Conservation (phyloP, 2,329 filamentous ascomycete genomes). For the Hymenoscyphus fructigenus region DNA sequence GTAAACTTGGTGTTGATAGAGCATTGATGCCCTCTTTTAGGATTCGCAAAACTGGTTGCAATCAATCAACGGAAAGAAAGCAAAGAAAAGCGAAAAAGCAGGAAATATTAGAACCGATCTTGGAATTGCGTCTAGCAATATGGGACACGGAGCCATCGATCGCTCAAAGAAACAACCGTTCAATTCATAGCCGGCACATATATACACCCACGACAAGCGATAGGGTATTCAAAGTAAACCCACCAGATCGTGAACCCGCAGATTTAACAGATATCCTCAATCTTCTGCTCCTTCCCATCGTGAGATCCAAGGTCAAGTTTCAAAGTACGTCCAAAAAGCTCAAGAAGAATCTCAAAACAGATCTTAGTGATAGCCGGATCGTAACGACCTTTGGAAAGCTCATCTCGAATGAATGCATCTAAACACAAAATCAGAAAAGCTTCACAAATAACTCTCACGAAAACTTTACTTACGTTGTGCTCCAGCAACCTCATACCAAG, state of each 20-base stretch:
- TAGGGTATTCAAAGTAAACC: background rate
- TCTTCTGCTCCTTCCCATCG: constrained; percentile 58
- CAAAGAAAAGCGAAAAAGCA: too few relatives aligned
- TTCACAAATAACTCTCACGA: background rate
- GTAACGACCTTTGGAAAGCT: constrained; percentile 90
- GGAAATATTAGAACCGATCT: too few relatives aligned
- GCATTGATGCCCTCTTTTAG: too few relatives aligned
- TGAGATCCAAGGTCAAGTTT: constrained; percentile 74
- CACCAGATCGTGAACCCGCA: background rate
- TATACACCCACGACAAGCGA: too few relatives aligned
- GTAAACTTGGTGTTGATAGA: too few relatives aligned
- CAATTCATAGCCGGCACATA: too few relatives aligned
- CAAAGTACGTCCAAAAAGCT: constrained; percentile 77
- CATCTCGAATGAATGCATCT: constrained; percentile 90
- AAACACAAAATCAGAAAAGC: background rate
- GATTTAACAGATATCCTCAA: constrained; percentile 71
- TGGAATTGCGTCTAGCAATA: too few relatives aligned
- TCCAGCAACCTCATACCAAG: constrained; percentile 88
- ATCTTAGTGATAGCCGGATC: constrained; percentile 83
- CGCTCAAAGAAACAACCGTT: too few relatives aligned
- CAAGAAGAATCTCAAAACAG: constrained; percentile 87
- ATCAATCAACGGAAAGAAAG: too few relatives aligned
- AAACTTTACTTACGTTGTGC: constrained; percentile 65
- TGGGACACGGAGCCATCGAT: too few relatives aligned
- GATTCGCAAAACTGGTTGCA: too few relatives aligned